Conservation (phyloP, 305 asterid genomes). For the Ilex paraguariensis region DNA sequence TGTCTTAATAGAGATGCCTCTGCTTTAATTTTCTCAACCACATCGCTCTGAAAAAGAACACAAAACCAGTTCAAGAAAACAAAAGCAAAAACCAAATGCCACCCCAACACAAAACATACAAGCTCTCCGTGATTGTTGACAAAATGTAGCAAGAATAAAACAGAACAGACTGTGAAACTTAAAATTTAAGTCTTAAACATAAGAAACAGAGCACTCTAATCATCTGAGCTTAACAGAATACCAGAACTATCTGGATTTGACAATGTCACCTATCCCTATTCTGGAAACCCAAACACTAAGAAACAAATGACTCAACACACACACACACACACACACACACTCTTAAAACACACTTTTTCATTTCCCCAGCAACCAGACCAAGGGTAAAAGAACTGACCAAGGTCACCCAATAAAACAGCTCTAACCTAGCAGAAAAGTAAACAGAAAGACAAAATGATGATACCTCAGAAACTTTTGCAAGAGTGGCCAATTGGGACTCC, state of each 20-base stretch:
- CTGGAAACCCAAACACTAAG: too few relatives aligned
- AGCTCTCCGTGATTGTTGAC: not conserved
- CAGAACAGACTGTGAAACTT: too few relatives aligned
- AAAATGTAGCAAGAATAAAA: too few relatives aligned
- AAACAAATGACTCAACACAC: too few relatives aligned
- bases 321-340: too few relatives aligned
- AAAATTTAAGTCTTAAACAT: not conserved
- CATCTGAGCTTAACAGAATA: too few relatives aligned
- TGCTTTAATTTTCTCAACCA: constrained; percentile 59
- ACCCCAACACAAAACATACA: constrained; percentile 2
- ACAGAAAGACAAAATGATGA: not conserved
- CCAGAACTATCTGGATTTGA: too few relatives aligned
- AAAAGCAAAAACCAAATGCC: constrained; percentile 1
- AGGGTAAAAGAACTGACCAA: not conserved
- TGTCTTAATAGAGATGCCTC: constrained; percentile 71
- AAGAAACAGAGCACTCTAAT: not conserved
- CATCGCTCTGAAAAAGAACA: constrained; percentile 41
- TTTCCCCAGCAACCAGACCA: not conserved
- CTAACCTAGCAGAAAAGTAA: not conserved
- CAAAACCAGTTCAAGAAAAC: constrained; percentile 5
- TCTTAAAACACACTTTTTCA: not conserved
- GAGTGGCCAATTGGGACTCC: constrained; percentile 56
- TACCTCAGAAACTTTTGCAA: constrained; percentile 61
- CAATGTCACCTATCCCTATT: too few relatives aligned
- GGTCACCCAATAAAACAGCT: not conserved